Evolutionary conservation across 1,139 yeast genomes (phyloP).

Genomic region (Yamadazyma diddensiae): DNA sequence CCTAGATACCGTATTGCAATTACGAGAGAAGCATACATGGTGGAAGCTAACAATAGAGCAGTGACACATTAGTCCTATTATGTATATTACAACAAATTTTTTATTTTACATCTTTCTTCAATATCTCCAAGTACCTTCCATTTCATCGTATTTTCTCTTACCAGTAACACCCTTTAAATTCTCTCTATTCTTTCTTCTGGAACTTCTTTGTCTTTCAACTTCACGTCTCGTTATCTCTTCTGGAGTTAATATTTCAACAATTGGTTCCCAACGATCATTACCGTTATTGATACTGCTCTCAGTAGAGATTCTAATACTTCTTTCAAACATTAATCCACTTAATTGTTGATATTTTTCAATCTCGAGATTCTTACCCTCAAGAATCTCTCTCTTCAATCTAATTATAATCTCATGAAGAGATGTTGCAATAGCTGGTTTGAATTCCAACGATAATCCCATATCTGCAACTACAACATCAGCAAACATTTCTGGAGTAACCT

Average conservation of each 20-base stretch:
- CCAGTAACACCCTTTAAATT: slow-evolving; percentile 57
- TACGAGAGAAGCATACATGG: no score
- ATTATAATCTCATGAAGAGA: slow-evolving; percentile 78
- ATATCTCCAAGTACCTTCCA: slow-evolving; percentile 38
- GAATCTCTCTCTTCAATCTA: slow-evolving; percentile 75
- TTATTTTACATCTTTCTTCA: background rate
- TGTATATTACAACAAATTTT: background rate
- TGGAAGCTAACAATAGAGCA: no score
- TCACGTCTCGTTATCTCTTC: slow-evolving; percentile 95
- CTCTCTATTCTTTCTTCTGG: slow-evolving; percentile 90
- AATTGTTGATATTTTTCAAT: slow-evolving; percentile 44
- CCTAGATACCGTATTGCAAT: no score
- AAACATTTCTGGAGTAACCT: slow-evolving; percentile 77
- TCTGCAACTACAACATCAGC: slow-evolving; percentile 82
- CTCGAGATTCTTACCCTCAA: slow-evolving; percentile 59
- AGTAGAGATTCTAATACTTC: slow-evolving; percentile 44
- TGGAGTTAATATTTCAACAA: slow-evolving; percentile 78
- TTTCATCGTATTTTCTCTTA: slow-evolving; percentile 56
- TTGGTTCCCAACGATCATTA: slow-evolving; percentile 82
- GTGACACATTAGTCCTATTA: no score
- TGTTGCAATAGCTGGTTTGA: slow-evolving; percentile 86
- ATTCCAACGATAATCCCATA: slow-evolving; percentile 80
- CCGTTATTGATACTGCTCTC: slow-evolving; percentile 46
- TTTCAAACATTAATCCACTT: slow-evolving; percentile 43
- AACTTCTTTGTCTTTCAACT: slow-evolving; percentile 88